A percentile compares a stretch with the other conserved stretches of the same genome.
Conservation (phyloP, 495 filamentous ascomycete genomes). For the Tuber aestivum region DNA sequence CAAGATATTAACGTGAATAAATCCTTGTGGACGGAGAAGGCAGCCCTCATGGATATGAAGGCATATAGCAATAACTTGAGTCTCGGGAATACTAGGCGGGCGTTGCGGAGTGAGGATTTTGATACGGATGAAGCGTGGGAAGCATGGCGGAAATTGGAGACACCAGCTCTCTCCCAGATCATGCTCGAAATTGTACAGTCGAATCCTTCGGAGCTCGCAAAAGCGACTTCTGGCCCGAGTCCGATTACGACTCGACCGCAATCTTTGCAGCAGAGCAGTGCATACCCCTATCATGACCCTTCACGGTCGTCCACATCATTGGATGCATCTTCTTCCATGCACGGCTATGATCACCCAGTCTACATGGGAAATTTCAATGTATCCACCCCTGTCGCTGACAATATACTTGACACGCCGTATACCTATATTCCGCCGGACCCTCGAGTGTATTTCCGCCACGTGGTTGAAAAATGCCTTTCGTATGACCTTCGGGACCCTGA, state of each 20-base stretch:
- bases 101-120: conserved; percentile 78
- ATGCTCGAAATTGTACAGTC: conserved; percentile 82
- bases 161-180: conserved; percentile 77
- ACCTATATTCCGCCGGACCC: conserved; percentile 87
- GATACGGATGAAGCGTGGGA: conserved; percentile 86
- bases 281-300: conserved; percentile 9
- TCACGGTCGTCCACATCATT: conserved; percentile 28
- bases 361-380: conserved; percentile 57
- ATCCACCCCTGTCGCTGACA: conserved; percentile 46
- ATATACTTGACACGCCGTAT: conserved; percentile 52
- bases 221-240: conserved; percentile 42
- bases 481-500: conserved; percentile 58
- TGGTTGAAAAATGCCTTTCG: conserved; percentile 49
- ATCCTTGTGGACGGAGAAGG: conserved; percentile 79
- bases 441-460: conserved; percentile 68
- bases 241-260: conserved; percentile 6
- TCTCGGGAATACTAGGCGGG: conserved; percentile 64
- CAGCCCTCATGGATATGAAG: conserved; percentile 85
- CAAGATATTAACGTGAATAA: conserved; percentile 76
- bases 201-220: conserved; percentile 72
- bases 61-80: conserved; percentile 83
- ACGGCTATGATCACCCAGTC: conserved; percentile 68
- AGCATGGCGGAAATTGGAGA: conserved; percentile 79
- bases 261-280: conserved; percentile 15
- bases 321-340: conserved; percentile 40